Base-by-base conservation (phyloP, 2,329 filamentous ascomycete species). In the Ascochyta viciae-villosae region DNA sequence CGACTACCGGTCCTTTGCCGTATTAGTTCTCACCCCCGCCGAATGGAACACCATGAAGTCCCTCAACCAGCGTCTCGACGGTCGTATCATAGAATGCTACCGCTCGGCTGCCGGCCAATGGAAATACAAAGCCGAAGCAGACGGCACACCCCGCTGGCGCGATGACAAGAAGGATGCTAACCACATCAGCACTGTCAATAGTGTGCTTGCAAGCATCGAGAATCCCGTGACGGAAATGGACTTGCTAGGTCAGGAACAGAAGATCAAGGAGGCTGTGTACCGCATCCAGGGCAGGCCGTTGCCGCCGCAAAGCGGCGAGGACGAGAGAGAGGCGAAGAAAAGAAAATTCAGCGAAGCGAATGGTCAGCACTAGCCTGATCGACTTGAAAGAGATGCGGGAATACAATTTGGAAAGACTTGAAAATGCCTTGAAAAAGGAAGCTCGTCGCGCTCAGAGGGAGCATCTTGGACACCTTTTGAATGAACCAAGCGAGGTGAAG, bases 121-220 rank as follows among this genome's bases (percentile, higher is more conserved):
- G 95, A 87, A 92, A 54, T 91, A 91, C 74, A 83, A 82, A 65
- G 68, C 74, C 13, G 80, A 82, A 54, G 67, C 70, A 27, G 77
- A 80, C 48, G 78, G 78, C 12, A 75, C 74, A 19, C 89, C 95
- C 65, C 87, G 93, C 27, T 94, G 97, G 76, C 85, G 95, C 48
- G 93, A 98, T 69, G 95, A 99, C 76, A 99, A 99, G 78, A 81
- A 82, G 26, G 89, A 96, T 64, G 92, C 91, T 0, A 99, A 99
- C 70, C 93, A 98, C 76, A 89, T 90, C 57, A 87, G 81, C 16
- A 94, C 91, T 0, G 91, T 97, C 1, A 82, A 87, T 24, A 96
- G 90, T 72, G 95, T 99, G 4, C 83, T 97, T 56, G 89, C 94
- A 62, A 96, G 91, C 75, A 98, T 99, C 65, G 84, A 87, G 58